Conservation (phyloP, 1,284 basidiomycete species). For the Cryptococcus amylolentus region DNA sequence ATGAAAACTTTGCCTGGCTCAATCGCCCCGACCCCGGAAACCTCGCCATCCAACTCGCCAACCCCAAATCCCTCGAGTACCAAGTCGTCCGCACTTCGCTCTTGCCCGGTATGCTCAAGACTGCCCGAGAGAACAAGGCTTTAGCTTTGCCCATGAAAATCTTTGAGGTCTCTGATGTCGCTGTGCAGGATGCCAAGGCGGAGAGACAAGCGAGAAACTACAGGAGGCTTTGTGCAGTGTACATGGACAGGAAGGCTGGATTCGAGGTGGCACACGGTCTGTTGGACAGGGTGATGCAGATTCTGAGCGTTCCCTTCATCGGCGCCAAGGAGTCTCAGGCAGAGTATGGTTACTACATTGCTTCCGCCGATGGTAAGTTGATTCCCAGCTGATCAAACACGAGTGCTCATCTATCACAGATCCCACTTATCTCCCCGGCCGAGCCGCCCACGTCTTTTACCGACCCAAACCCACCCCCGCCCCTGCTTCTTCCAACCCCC, state of each 20-base stretch:
- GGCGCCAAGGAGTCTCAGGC: constrained; percentile 58
- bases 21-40: constrained; percentile 79
- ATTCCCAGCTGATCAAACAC: background rate
- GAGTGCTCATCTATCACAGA: constrained; percentile 54
- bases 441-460: constrained; percentile 86
- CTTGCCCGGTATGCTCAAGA: constrained; percentile 92
- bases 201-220: constrained; percentile 87
- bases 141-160: constrained; percentile 87
- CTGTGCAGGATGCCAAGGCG: constrained; percentile 71
- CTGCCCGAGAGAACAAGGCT: constrained; percentile 91
- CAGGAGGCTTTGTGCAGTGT: constrained; percentile 81
- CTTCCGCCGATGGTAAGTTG: constrained; percentile 69
- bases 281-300: constrained; percentile 89
- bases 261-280: constrained; percentile 97
- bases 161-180: constrained; percentile 92
- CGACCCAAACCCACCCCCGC: constrained; percentile 57
- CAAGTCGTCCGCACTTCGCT: constrained; percentile 96
- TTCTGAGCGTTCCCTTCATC: constrained; percentile 83
- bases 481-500: constrained; percentile 24
- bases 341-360: constrained; percentile 83
- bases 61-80: constrained; percentile 96
- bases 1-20: constrained; percentile 94
- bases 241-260: constrained; percentile 93
- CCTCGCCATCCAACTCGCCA: constrained; percentile 83
- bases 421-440: constrained; percentile 88